A percentile compares a stretch with the other conserved stretches of the same genome.
phyloP scores from a whole-genome alignment of 1,139 yeast species.

The Protomyces inundatus region DNA sequence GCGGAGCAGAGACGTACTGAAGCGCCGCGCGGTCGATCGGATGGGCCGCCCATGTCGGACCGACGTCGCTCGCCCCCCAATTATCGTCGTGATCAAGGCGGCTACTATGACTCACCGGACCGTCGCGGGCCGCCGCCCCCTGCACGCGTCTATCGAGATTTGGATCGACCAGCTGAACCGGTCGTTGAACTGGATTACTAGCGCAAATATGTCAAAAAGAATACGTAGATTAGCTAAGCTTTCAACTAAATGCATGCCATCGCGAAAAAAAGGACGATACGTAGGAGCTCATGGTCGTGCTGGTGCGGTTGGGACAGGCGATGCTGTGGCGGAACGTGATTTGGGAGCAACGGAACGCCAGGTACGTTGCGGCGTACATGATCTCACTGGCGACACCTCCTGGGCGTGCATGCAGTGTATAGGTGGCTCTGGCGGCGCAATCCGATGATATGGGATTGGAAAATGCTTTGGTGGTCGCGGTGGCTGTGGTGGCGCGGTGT shows the following conservation, averaged over 20 bases:
- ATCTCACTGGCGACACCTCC: too few species aligned
- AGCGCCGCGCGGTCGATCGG: not conserved
- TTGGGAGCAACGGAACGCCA: too few species aligned
- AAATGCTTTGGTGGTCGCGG: not conserved
- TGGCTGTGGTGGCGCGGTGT: too few species aligned
- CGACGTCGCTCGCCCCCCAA: conserved; percentile 4
- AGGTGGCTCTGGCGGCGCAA: not conserved
- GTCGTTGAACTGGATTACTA: conserved; percentile 32
- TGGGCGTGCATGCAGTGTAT: too few species aligned
- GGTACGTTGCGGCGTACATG: too few species aligned
- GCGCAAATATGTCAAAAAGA: not conserved
- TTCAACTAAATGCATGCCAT: too few species aligned
- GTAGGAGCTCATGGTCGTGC: too few species aligned
- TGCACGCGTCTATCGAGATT: conserved; percentile 29
- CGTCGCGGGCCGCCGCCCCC: conserved; percentile 24
- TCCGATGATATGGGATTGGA: not conserved
- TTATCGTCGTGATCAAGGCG: not conserved
- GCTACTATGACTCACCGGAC: conserved; percentile 4
- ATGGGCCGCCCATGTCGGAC: conserved; percentile 2
- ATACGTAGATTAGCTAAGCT: too few species aligned
- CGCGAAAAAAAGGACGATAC: too few species aligned
- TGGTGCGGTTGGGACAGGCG: too few species aligned
- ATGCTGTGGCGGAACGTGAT: too few species aligned
- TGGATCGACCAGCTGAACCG: conserved; percentile 28
- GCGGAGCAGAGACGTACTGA: conserved; percentile 7